These are phyloP conservation scores for Chrysochromulina tobinii DNA, from an alignment of 78 protist species.

Conservation along the genomic window DNA sequence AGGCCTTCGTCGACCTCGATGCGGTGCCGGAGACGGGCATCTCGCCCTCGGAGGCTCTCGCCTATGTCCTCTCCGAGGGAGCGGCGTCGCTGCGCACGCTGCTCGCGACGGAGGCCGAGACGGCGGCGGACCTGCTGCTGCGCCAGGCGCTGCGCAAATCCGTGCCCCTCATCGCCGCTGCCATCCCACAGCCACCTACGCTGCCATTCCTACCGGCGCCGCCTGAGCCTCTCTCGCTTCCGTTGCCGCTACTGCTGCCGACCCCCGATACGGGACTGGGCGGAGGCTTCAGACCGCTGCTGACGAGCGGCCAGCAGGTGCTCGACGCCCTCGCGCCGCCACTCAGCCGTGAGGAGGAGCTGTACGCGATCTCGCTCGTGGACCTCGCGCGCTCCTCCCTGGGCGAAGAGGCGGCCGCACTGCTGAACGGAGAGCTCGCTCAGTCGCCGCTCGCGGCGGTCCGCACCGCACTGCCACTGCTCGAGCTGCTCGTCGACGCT, in stretches of 20 bases:
- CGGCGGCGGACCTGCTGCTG: slow-evolving; percentile 36
- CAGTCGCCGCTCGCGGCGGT: too few relatives aligned
- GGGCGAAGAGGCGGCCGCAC: not conserved
- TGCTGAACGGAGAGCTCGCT: too few relatives aligned
- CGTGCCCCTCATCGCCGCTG: not conserved
- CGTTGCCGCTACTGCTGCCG: not conserved
- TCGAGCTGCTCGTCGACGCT: too few relatives aligned
- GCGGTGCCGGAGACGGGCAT: slow-evolving; percentile 46
- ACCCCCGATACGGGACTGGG: not conserved
- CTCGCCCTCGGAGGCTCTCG: not conserved
- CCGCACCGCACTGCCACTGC: too few relatives aligned
- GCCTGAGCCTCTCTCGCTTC: not conserved
- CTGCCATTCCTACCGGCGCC: not conserved
- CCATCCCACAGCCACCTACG: not conserved
- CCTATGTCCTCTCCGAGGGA: not conserved
- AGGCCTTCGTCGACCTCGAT: slow-evolving; percentile 49
- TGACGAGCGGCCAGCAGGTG: not conserved
- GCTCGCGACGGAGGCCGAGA: slow-evolving; percentile 17
- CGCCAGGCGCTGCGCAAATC: slow-evolving; percentile 16
- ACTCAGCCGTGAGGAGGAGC: slow-evolving; percentile 46
- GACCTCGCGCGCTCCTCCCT: slow-evolving; percentile 28
- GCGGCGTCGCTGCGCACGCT: slow-evolving; percentile 4
- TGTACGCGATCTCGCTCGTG: slow-evolving; percentile 45
- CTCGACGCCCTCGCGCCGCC: slow-evolving; percentile 44
- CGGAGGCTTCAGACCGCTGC: not conserved